Percentiles rank a stretch among this genome's conserved stretches.
Evolutionary conservation across 2,329 filamentous ascomycete genomes (phyloP).

Genomic region (Cadophora gregata): DNA sequence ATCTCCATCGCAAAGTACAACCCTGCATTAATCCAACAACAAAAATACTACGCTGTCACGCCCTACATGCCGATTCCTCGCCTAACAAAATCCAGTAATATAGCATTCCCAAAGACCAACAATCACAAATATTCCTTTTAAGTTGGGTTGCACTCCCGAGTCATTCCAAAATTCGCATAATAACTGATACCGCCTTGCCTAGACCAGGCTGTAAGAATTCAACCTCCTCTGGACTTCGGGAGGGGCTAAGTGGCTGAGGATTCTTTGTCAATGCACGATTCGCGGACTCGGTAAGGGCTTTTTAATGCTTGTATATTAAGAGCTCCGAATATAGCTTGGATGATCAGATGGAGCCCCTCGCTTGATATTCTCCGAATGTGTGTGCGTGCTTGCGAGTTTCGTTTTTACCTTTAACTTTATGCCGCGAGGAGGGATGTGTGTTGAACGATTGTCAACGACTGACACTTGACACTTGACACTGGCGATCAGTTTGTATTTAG

Average conservation of each 20-base stretch:
- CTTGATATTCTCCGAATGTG: slow-evolving; percentile 11
- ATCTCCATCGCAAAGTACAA: slow-evolving; percentile 23
- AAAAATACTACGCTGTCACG: background rate
- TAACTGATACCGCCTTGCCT: background rate
- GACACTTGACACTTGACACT: slow-evolving; percentile 3
- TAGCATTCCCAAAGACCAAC: slow-evolving; percentile 5
- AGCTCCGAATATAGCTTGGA: slow-evolving; percentile 1
- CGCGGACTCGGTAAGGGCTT: slow-evolving; percentile 6
- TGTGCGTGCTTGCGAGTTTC: slow-evolving; percentile 10
- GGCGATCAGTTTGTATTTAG: background rate
- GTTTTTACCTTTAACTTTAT: slow-evolving; percentile 10
- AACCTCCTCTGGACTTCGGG: background rate
- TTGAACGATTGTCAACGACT: background rate
- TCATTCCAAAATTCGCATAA: background rate
- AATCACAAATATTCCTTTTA: background rate
- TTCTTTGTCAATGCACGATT: slow-evolving; percentile 18
- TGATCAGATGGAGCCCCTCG: slow-evolving; percentile 5
- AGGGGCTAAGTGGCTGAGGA: slow-evolving; percentile 8
- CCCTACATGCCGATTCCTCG: background rate
- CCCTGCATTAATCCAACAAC: slow-evolving; percentile 18
- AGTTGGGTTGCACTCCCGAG: background rate
- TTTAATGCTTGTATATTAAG: slow-evolving; percentile 18
- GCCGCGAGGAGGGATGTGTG: slow-evolving; percentile 4
- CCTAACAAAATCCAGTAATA: background rate
- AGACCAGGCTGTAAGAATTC: background rate